A percentile compares a stretch with the other conserved stretches of the same genome.
Conservation (phyloP, 768 basidiomycete species). For the Saitozyma sp. region DNA sequence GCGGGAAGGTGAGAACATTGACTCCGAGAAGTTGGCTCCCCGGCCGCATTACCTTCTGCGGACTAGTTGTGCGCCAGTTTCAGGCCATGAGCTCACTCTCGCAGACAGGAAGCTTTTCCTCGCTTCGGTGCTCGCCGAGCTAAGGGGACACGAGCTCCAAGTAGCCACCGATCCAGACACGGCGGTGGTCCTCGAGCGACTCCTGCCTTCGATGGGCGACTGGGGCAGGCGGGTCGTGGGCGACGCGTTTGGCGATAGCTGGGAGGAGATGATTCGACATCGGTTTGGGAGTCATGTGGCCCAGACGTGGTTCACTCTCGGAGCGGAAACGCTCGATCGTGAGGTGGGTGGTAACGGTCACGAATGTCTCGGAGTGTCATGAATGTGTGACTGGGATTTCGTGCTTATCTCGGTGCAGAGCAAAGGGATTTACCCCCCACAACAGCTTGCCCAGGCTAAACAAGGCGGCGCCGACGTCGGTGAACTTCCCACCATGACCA, state of each 20-base stretch:
- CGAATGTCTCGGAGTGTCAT: no score
- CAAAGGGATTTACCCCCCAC: conserved; percentile 47
- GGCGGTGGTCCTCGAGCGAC: conserved; percentile 82
- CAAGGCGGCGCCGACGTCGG: conserved; percentile 16
- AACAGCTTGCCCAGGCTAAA: conserved; percentile 48
- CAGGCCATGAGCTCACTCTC: not conserved
- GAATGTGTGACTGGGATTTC: not conserved
- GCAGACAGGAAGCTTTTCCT: conserved; percentile 75
- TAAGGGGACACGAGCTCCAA: conserved; percentile 82
- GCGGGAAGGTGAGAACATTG: conserved; percentile 51
- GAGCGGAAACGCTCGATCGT: conserved; percentile 54
- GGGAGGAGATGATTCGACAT: conserved; percentile 62
- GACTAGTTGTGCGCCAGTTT: not conserved
- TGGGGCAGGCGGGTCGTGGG: conserved; percentile 88
- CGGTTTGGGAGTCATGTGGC: conserved; percentile 95
- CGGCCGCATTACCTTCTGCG: not conserved
- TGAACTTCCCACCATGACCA: conserved; percentile 51
- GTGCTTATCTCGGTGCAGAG: conserved; percentile 9
- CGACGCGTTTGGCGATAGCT: conserved; percentile 85
- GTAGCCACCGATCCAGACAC: conserved; percentile 93
- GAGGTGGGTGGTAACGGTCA: conserved; percentile 44
- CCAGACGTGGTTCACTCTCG: conserved; percentile 73
- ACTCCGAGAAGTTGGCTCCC: not conserved
- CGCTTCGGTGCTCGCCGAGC: conserved; percentile 76
- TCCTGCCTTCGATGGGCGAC: conserved; percentile 92